Conservation (phyloP, 495 filamentous ascomycete genomes). For the Podospora bellae-mahoneyi region DNA sequence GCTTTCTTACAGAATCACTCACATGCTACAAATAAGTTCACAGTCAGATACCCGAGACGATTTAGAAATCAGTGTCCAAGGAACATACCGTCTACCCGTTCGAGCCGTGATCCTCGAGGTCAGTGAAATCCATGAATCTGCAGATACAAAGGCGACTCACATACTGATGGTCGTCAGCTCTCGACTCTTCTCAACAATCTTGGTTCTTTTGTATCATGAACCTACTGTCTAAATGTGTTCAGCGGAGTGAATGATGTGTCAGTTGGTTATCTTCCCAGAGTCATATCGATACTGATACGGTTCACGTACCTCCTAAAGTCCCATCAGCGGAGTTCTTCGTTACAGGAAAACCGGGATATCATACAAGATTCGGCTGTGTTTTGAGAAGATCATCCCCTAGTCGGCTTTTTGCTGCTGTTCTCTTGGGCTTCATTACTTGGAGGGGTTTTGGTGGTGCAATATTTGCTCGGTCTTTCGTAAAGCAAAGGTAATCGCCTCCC, state of each 20-base stretch:
- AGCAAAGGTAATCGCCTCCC: background rate
- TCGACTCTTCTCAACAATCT: background rate
- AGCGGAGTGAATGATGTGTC: background rate
- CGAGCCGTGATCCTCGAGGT: background rate
- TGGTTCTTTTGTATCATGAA: background rate
- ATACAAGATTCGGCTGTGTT: background rate
- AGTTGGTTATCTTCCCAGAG: background rate
- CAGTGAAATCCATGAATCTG: background rate
- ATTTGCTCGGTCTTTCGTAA: background rate
- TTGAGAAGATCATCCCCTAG: background rate
- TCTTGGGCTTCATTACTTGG: background rate
- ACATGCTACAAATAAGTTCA: too few species aligned
- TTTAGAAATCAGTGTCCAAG: too few species aligned
- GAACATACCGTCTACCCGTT: background rate
- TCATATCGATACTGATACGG: background rate
- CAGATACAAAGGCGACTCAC: background rate
- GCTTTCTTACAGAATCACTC: too few species aligned
- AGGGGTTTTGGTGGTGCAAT: background rate
- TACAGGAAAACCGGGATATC: background rate
- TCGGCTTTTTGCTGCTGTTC: background rate
- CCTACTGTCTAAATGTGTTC: background rate
- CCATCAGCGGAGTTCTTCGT: background rate
- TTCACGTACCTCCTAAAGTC: slow-evolving; percentile 5
- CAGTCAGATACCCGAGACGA: too few species aligned
- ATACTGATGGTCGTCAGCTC: background rate